Percentiles rank a stretch among this genome's conserved stretches.
Evolutionary conservation across 1,284 basidiomycete genomes (phyloP).

Genomic region (Sanguinoderma infundibulare): DNA sequence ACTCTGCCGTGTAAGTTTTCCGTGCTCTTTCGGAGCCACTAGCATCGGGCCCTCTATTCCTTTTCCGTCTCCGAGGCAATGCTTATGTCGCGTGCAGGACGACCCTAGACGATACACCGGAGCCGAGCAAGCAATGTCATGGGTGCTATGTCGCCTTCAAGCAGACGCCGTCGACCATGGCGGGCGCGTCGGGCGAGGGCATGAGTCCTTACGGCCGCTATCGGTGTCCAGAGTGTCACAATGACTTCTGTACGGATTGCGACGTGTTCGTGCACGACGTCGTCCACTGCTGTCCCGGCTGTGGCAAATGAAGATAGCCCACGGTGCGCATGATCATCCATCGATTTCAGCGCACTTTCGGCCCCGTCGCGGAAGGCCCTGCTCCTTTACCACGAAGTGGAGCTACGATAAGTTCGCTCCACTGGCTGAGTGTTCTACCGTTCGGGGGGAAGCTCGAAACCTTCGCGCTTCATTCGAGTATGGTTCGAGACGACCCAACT

Average conservation of each 20-base stretch:
- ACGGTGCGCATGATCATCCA: no score
- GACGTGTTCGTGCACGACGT: constrained; percentile 69
- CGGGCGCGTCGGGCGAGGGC: constrained; percentile 53
- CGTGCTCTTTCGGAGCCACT: neutral
- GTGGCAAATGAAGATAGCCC: constrained; percentile 41
- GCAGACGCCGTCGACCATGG: constrained; percentile 29
- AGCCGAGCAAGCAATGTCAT: constrained; percentile 55
- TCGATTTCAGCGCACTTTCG: neutral
- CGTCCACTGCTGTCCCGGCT: constrained; percentile 61
- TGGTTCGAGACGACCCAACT: no score
- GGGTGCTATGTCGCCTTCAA: constrained; percentile 75
- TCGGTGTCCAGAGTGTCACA: constrained; percentile 60
- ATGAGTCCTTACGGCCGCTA: constrained; percentile 83
- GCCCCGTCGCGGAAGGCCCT: neutral
- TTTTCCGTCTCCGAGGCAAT: constrained; percentile 6
- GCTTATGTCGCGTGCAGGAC: constrained; percentile 36
- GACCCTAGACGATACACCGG: constrained; percentile 41
- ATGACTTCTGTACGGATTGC: constrained; percentile 66
- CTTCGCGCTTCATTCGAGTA: neutral
- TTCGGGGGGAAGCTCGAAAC: no score
- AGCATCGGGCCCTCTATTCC: no score
- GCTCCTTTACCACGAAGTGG: neutral
- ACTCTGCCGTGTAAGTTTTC: constrained; percentile 73
- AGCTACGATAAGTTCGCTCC: neutral
- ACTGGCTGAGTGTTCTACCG: no score